Evolutionary conservation across 2,329 filamentous ascomycete species (phyloP).

Genomic region (Purpureocillium takamizusanense): DNA sequence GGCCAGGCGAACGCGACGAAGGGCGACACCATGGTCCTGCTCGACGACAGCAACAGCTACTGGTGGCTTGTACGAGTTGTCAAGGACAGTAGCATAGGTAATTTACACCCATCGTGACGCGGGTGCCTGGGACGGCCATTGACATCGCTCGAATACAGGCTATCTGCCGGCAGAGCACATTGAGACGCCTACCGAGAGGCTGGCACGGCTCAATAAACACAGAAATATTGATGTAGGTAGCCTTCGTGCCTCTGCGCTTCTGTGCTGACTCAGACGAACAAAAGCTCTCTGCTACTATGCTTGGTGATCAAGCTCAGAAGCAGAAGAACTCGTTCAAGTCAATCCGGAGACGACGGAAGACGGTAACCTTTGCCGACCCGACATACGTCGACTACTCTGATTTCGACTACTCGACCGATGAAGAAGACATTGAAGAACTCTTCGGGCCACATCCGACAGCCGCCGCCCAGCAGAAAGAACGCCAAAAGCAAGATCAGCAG

Average conservation of each 20-base stretch:
- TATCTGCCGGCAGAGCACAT: slow-evolving; percentile 97
- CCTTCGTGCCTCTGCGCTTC: neutral
- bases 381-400: slow-evolving; percentile 86
- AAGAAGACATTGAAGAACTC: slow-evolving; percentile 43
- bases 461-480: slow-evolving; percentile 19
- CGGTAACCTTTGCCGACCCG: slow-evolving; percentile 73
- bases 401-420: slow-evolving; percentile 75
- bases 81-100: slow-evolving; percentile 90
- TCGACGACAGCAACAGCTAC: slow-evolving; percentile 98
- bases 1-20: slow-evolving; percentile 97
- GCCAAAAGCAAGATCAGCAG: slow-evolving; percentile 19
- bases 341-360: slow-evolving; percentile 78
- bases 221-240: slow-evolving; percentile 84
- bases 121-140: slow-evolving; percentile 3
- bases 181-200: slow-evolving; percentile 88
- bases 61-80: slow-evolving; percentile 98
- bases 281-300: slow-evolving; percentile 53
- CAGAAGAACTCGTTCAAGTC: slow-evolving; percentile 75
- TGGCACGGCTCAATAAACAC: slow-evolving; percentile 94
- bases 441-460: slow-evolving; percentile 24
- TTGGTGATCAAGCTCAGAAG: slow-evolving; percentile 61
- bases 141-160: slow-evolving; percentile 40
- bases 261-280: neutral
- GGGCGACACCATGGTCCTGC: slow-evolving; percentile 94
- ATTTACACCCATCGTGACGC: slow-evolving; percentile 10